Base-by-base conservation (phyloP, 306 rosid species). In the Dryas drummondii region DNA sequence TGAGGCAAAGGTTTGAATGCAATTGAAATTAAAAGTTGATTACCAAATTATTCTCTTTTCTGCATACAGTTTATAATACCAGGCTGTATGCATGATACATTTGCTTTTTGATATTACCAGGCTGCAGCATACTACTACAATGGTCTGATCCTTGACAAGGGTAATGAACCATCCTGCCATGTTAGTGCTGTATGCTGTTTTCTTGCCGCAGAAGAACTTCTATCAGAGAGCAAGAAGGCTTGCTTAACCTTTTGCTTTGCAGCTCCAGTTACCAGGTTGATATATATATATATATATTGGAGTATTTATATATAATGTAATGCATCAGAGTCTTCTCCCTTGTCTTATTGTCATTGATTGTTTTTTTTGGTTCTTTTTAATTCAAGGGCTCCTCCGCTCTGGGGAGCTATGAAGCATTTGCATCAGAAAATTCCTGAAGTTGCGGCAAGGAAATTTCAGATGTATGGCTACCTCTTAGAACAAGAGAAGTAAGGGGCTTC, bases 111-210 rank as follows among this genome's bases (percentile, higher is more conserved):
- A 10, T 26, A 46, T 57, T 27, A 63, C 64, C 87, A 94, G 98
- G 97, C 97, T 55, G 96, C 96, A 76, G 93, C 97, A 7, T 94
- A 92, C 86, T 90, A 94, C 91, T 94, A 86, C 91, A 96, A 94
- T 56, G 97, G 97, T 19, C 80, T 92, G 82, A 85, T 94, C 56
- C 89, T 94, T 37, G 99, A 90, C 89, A 92, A 90, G 81, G 93
- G 97, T 41, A 87, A 70, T 40, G 97, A 94, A 73, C 96, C 91
- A 54, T 81, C 90, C 58, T 72, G 83, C 79, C 91, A 90, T 66
- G 82, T 92, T 27, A 70, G 83, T 1, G 97, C 96, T 0, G 88
- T 89, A 37, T 92, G 92, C 26, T 90, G 99, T 79, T 94, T 94
- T 84, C 97, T 94, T 71, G 96, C 97, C 7, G 93, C 99, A 9